Conservation (phyloP, 257 asterid genomes). For the Scutellaria galericulata region DNA sequence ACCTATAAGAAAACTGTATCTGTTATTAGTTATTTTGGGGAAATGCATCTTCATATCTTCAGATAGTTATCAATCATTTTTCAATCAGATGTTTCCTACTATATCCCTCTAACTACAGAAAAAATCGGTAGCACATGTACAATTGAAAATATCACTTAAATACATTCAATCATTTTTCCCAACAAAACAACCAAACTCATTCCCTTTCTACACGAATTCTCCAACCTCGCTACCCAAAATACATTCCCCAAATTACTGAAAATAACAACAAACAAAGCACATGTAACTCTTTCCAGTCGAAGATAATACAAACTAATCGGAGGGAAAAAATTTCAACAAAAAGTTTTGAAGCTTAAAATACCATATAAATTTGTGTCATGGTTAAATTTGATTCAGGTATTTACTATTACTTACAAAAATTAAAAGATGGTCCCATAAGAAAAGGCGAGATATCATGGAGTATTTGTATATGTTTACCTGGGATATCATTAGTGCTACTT, state of each 20-base stretch:
- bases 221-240: not conserved
- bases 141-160: not conserved
- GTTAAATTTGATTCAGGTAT: not conserved
- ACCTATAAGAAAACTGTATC: not conserved
- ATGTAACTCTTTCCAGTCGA: not conserved
- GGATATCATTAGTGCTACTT: conserved; percentile 84
- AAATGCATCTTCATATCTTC: too few species aligned
- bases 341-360: not conserved
- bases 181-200: not conserved
- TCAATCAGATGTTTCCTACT: not conserved
- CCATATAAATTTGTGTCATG: conserved; percentile 13
- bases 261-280: not conserved
- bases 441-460: conserved; percentile 16
- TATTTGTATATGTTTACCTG: conserved; percentile 59
- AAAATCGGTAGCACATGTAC: not conserved
- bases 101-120: not conserved
- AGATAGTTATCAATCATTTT: not conserved
- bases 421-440: not conserved
- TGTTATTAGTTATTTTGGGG: not conserved
- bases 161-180: not conserved
- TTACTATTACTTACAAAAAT: not conserved
- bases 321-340: conserved; percentile 1
- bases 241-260: not conserved
- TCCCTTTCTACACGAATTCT: not conserved
- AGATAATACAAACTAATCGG: not conserved